These are phyloP conservation scores for Graphilbum fragrans DNA, from an alignment of 2,329 filamentous ascomycete genomes.

Conservation along the genomic window DNA sequence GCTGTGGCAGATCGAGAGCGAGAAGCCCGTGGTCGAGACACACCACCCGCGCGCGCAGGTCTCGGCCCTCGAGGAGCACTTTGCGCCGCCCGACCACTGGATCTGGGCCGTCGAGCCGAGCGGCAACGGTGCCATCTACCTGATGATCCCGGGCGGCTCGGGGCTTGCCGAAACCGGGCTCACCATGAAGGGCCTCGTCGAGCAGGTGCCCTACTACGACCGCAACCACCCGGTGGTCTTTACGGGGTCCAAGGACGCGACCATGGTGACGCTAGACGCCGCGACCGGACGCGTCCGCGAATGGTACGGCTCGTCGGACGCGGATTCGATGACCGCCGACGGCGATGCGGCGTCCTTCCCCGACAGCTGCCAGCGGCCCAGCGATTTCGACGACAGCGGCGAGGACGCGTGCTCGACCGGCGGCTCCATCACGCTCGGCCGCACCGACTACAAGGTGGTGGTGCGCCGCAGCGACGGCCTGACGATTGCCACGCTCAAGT, in stretches of 20 bases:
- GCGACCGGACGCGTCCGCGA: conserved; percentile 71
- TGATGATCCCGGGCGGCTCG: conserved; percentile 60
- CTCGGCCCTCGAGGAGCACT: conserved; percentile 46
- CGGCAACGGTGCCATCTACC: conserved; percentile 74
- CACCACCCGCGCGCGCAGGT: conserved; percentile 64
- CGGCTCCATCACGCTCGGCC: conserved; percentile 71
- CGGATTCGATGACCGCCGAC: conserved; percentile 32
- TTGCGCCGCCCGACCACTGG: conserved; percentile 65
- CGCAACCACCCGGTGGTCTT: conserved; percentile 72
- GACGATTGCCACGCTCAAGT: conserved; percentile 78
- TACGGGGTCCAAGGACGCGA: conserved; percentile 82
- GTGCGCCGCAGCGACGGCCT: conserved; percentile 67
- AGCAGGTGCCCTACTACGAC: conserved; percentile 63
- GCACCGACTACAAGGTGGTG: conserved; percentile 79
- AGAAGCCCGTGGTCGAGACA: conserved; percentile 83
- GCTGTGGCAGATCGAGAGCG: conserved; percentile 75
- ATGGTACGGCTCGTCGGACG: conserved; percentile 65
- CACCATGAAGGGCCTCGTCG: conserved; percentile 80
- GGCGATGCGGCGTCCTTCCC: conserved; percentile 37
- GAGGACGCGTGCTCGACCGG: conserved; percentile 67
- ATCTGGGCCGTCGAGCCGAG: conserved; percentile 93
- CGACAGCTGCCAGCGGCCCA: conserved; percentile 63
- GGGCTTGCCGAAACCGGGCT: conserved; percentile 53
- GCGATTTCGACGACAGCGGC: conserved; percentile 50
- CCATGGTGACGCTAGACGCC: conserved; percentile 80